Evolutionary conservation across 169 alveolate species (phyloP).

Genomic region (Eimeria sp.): DNA sequence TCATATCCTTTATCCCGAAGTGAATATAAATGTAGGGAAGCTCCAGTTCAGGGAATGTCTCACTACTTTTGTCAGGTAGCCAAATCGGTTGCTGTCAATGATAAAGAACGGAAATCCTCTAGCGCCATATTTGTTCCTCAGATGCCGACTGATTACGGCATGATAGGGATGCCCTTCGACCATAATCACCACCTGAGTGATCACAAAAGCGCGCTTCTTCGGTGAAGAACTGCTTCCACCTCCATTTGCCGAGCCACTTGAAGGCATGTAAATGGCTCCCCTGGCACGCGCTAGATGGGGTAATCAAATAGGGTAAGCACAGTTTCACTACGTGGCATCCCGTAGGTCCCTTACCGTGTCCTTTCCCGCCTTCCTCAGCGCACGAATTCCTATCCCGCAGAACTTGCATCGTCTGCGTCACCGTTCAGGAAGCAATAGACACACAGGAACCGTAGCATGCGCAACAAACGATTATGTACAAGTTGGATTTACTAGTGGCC

Average conservation of each 20-base stretch:
- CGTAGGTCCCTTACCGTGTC: constrained; percentile 8
- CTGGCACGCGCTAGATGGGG: background rate
- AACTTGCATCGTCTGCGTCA: constrained; percentile 32
- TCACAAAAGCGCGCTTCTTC: background rate
- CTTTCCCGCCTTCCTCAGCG: constrained; percentile 23
- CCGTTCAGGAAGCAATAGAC: background rate
- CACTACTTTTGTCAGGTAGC: constrained; percentile 26
- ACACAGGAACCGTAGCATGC: too few species aligned
- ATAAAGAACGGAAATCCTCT: constrained; percentile 58
- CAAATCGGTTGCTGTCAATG: background rate
- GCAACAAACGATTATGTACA: background rate
- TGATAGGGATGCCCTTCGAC: constrained; percentile 61
- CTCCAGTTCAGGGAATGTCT: background rate
- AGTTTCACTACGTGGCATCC: background rate
- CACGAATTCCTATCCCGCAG: constrained; percentile 67
- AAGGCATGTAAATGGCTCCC: too few species aligned
- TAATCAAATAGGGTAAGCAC: background rate
- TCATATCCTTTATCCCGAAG: background rate
- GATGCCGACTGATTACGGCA: background rate
- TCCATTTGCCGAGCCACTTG: background rate
- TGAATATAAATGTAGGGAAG: background rate
- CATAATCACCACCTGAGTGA: constrained; percentile 41
- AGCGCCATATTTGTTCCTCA: background rate
- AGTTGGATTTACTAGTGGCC: background rate
- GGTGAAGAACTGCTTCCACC: background rate